Percentiles rank a stretch among this genome's conserved stretches.
Conservation (phyloP, 2,329 filamentous ascomycete species). For the Amphichorda felina region DNA sequence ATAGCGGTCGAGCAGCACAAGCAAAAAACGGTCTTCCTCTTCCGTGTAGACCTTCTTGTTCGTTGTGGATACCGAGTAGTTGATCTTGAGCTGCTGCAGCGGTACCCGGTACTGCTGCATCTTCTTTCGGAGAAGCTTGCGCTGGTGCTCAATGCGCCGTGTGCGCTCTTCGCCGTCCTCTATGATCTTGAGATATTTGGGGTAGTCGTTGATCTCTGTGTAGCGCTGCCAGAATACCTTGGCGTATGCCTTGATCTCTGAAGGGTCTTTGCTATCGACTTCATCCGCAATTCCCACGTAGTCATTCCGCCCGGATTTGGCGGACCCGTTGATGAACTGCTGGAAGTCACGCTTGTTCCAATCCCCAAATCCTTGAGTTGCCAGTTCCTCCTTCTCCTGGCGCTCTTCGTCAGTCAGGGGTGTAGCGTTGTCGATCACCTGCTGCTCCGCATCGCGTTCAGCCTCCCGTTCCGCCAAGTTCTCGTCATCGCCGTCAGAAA, state of each 20-base stretch:
- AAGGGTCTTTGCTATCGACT: constrained; percentile 76
- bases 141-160: constrained; percentile 81
- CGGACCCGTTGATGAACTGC: constrained; percentile 92
- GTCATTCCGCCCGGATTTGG: constrained; percentile 79
- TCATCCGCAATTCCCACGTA: constrained; percentile 79
- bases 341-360: constrained; percentile 99
- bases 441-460: constrained; percentile 76
- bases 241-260: constrained; percentile 83
- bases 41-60: constrained; percentile 99
- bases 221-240: constrained; percentile 96
- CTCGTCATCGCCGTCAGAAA: constrained; percentile 84
- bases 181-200: constrained; percentile 79
- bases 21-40: constrained; percentile 89
- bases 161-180: constrained; percentile 88
- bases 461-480: constrained; percentile 75
- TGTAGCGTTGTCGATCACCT: constrained; percentile 85
- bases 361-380: constrained; percentile 74
- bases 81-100: constrained; percentile 94
- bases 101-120: constrained; percentile 95
- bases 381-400: constrained; percentile 72
- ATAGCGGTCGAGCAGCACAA: constrained; percentile 85
- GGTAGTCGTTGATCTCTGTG: constrained; percentile 78
- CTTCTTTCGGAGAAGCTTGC: constrained; percentile 89
- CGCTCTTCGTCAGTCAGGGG: constrained; percentile 83
- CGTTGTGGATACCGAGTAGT: constrained; percentile 96